A percentile compares a stretch with the other conserved stretches of the same genome.
Evolutionary conservation across 495 filamentous ascomycete genomes (phyloP).

Genomic region (Pyrenula massariospora): DNA sequence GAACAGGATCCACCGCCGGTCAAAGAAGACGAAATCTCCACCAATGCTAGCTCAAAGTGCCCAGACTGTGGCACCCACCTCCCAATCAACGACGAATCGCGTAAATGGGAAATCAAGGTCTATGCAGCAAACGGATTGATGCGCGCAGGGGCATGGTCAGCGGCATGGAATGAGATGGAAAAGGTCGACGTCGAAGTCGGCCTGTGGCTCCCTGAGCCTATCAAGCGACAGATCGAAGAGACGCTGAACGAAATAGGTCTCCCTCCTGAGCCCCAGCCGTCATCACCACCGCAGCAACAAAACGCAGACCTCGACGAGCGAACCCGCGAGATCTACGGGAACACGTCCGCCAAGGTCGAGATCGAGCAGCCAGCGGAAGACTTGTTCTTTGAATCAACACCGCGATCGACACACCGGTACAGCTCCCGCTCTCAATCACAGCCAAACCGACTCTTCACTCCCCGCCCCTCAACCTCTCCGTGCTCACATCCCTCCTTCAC

Average conservation of each 20-base stretch:
- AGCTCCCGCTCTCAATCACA: background rate
- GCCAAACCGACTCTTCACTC: background rate
- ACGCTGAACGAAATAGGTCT: constrained; percentile 16
- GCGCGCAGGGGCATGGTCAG: constrained; percentile 82
- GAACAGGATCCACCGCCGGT: constrained; percentile 3
- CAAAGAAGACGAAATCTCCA: constrained; percentile 21
- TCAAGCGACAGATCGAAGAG: constrained; percentile 34
- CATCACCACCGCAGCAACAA: background rate
- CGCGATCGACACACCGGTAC: background rate
- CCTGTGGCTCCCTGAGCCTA: constrained; percentile 49
- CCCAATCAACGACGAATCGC: constrained; percentile 31
- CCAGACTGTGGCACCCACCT: constrained; percentile 46
- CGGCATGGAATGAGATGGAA: constrained; percentile 96
- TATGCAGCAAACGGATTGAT: constrained; percentile 92
- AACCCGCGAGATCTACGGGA: background rate
- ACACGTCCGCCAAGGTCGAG: constrained; percentile 15
- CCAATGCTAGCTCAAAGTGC: constrained; percentile 35
- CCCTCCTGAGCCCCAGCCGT: background rate
- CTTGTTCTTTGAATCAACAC: background rate
- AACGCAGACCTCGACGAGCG: background rate
- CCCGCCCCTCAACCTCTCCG: background rate
- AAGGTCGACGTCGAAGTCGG: constrained; percentile 87
- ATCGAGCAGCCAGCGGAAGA: background rate
- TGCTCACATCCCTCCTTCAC: background rate
- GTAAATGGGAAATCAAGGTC: constrained; percentile 74